A percentile compares a stretch with the other conserved stretches of the same genome.
phyloP scores from a whole-genome alignment of 2,329 filamentous ascomycete species.

The Aspergillus persii region DNA sequence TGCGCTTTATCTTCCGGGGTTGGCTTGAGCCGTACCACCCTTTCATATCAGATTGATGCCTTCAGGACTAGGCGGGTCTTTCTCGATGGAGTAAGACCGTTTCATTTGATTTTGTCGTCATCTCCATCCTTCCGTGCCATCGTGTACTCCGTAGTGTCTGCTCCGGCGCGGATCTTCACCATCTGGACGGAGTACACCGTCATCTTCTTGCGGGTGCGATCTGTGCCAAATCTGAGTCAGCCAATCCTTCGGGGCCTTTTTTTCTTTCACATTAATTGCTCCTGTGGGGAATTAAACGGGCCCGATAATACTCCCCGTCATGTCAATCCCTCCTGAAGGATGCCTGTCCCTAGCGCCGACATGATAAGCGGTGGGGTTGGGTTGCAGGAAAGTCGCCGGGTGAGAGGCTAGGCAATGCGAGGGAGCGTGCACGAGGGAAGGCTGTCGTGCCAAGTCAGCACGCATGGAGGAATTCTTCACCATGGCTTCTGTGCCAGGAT shows the following conservation, averaged over 20 bases:
- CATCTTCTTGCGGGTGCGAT: not conserved
- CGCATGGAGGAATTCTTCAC: not conserved
- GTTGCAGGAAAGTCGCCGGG: not conserved
- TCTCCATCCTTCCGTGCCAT: not conserved
- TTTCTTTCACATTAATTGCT: not conserved
- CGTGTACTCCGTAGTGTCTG: not conserved
- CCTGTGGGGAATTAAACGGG: not conserved
- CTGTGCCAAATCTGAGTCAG: not conserved
- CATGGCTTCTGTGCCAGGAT: not conserved
- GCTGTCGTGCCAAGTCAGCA: not conserved
- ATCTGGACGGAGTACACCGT: not conserved
- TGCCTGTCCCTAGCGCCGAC: not conserved
- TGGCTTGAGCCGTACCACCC: not conserved
- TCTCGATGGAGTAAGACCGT: not conserved
- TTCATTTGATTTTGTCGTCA: not conserved
- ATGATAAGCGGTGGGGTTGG: not conserved
- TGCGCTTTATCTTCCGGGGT: not conserved
- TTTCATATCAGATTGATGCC: not conserved
- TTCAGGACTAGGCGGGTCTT: not conserved
- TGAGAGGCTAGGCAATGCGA: not conserved
- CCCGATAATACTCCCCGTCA: not conserved
- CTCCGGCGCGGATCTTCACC: not conserved
- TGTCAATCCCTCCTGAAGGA: not conserved
- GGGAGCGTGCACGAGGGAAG: not conserved
- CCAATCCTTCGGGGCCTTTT: not conserved